Evolutionary conservation across 192 early-diverging fungal species (phyloP).

Genomic region (Coemansia sp.): DNA sequence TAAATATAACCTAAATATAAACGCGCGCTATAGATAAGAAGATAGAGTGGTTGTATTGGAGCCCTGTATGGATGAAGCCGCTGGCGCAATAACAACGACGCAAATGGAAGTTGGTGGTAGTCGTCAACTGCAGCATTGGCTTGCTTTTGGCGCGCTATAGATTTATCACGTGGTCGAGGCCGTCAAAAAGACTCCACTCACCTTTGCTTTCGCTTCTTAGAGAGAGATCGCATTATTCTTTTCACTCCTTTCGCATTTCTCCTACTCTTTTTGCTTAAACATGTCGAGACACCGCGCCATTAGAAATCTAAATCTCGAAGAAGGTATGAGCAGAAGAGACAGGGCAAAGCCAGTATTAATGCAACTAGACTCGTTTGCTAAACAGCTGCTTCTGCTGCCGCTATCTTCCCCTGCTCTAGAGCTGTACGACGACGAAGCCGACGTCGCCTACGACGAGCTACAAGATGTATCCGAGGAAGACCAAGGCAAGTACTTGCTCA

Average conservation of each 20-base stretch:
- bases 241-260: background rate
- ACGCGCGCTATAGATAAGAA: background rate
- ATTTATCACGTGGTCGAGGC: background rate
- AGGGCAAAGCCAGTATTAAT: too few species aligned
- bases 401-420: conserved; percentile 34
- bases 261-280: conserved; percentile 1
- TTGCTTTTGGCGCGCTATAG: background rate
- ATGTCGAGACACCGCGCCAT: conserved; percentile 56
- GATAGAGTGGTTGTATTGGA: too few species aligned
- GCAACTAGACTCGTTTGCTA: too few species aligned
- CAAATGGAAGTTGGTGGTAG: too few species aligned
- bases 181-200: background rate
- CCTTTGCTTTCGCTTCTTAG: background rate
- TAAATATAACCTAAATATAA: background rate
- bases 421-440: conserved; percentile 48
- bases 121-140: too few species aligned
- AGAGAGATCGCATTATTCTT: background rate
- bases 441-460: conserved; percentile 37
- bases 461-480: conserved; percentile 54
- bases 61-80: too few species aligned
- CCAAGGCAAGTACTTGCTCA: conserved; percentile 15
- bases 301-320: conserved; percentile 48
- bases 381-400: background rate
- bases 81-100: too few species aligned
- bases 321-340: conserved; percentile 21